A percentile compares a stretch with the other conserved stretches of the same genome.
phyloP scores from a whole-genome alignment of 108 stramenopile genomes.

The Pseudonitzschia multistriata region DNA sequence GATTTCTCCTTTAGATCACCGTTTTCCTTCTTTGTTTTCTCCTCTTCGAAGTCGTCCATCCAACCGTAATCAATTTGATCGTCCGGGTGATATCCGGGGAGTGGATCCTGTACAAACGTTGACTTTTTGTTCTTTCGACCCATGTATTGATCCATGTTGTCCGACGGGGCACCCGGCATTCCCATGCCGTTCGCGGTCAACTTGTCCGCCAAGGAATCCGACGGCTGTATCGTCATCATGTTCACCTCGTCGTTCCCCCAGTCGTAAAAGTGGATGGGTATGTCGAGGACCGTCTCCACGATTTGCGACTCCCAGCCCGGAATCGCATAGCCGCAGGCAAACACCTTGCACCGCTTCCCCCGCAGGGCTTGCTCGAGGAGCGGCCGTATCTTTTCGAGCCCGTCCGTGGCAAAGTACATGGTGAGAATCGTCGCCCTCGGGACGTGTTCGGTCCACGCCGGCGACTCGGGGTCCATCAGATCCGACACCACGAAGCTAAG shows the following conservation, averaged over 20 bases:
- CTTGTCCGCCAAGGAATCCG: constrained; percentile 21
- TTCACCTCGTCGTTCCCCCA: constrained; percentile 53
- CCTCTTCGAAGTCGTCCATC: constrained; percentile 21
- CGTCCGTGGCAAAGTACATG: constrained; percentile 80
- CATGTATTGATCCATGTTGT: constrained; percentile 34
- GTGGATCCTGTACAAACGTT: constrained; percentile 29
- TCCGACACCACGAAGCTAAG: constrained; percentile 70
- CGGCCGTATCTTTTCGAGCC: constrained; percentile 57
- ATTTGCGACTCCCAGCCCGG: constrained; percentile 67
- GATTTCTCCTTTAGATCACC: no score
- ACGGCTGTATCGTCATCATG: constrained; percentile 11
- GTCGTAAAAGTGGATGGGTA: constrained; percentile 74
- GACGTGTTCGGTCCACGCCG: constrained; percentile 30
- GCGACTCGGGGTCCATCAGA: constrained; percentile 40
- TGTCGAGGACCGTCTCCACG: constrained; percentile 70
- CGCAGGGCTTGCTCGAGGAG: constrained; percentile 54
- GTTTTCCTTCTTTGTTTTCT: background rate
- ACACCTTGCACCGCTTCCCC: constrained; percentile 48
- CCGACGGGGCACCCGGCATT: constrained; percentile 8
- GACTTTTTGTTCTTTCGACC: constrained; percentile 32
- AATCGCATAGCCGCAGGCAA: constrained; percentile 81
- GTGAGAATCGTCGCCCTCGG: constrained; percentile 68
- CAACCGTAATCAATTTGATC: constrained; percentile 31
- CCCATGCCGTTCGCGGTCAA: constrained; percentile 4
- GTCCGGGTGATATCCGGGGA: constrained; percentile 38